Evolutionary conservation across 345 rosid species (phyloP).

Genomic region (Eucalyptus leucophloia): DNA sequence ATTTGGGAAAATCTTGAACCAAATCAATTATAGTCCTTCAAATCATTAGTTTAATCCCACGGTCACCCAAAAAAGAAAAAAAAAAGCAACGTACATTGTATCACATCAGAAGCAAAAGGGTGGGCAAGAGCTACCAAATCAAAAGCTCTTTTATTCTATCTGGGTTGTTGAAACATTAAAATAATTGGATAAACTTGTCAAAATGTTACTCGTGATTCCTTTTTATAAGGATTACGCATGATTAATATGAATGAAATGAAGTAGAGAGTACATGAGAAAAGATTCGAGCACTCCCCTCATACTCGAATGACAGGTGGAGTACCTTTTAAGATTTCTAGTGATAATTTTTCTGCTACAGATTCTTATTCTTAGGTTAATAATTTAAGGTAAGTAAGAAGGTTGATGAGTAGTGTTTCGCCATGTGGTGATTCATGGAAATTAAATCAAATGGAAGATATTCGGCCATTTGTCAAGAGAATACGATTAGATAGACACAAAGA

Average conservation of each 20-base stretch:
- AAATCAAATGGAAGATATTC: neutral
- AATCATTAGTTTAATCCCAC: neutral
- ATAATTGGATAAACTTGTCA: neutral
- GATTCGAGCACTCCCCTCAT: neutral
- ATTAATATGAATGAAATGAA: neutral
- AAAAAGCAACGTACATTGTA: neutral
- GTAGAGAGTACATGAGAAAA: neutral
- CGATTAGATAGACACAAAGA: neutral
- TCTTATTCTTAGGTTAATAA: neutral
- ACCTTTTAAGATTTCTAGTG: neutral
- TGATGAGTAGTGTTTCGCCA: neutral
- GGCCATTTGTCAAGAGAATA: neutral
- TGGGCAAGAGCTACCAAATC: neutral
- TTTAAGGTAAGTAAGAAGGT: neutral
- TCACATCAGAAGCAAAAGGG: neutral
- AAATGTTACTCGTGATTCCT: neutral
- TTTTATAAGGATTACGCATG: neutral
- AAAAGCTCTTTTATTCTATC: neutral
- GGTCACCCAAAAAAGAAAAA: neutral
- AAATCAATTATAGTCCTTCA: neutral
- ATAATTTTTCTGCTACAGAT: neutral
- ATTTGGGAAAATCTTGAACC: neutral
- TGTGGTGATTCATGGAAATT: neutral
- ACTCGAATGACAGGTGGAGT: neutral
- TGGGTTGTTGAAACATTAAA: neutral